Conservation (phyloP, 768 basidiomycete species). For the Stropharia rugosoannulata region DNA sequence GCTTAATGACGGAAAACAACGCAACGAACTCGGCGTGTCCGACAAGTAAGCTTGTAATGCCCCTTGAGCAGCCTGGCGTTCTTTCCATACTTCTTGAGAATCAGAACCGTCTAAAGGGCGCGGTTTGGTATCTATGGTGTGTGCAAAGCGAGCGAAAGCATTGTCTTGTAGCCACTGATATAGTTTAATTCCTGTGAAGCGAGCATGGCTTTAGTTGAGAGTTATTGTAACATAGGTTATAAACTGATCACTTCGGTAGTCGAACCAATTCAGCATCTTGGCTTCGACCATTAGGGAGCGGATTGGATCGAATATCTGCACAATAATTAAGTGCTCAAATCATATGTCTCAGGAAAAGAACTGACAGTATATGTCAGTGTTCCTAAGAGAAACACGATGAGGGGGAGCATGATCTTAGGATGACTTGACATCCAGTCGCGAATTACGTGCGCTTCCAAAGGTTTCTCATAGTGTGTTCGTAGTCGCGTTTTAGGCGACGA, state of each 20-base stretch:
- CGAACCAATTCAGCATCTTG: conserved; percentile 83
- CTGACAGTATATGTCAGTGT: conserved; percentile 84
- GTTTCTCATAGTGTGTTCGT: conserved; percentile 57
- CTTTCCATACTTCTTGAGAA: conserved; percentile 69
- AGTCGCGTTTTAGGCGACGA: conserved; percentile 42
- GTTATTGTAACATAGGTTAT: not conserved
- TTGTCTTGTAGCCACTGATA: conserved; percentile 76
- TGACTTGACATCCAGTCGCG: conserved; percentile 85
- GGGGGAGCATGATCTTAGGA: conserved; percentile 79
- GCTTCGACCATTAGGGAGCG: conserved; percentile 81
- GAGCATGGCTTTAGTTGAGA: not conserved
- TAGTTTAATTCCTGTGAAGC: conserved; percentile 55
- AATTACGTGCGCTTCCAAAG: conserved; percentile 63
- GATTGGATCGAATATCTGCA: conserved; percentile 89
- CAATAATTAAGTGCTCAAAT: not conserved
- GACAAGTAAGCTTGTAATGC: conserved; percentile 68
- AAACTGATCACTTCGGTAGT: conserved; percentile 56
- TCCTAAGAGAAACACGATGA: conserved; percentile 86
- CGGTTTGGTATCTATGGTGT: conserved; percentile 16
- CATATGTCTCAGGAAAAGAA: conserved; percentile 4
- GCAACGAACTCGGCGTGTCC: conserved; percentile 67
- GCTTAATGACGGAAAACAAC: not conserved
- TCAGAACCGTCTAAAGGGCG: not conserved
- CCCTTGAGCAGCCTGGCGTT: conserved; percentile 75
- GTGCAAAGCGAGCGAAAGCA: conserved; percentile 48